Percentiles rank a stretch among this genome's conserved stretches.
Conservation (phyloP, 345 rosid species). For the Kernera saxatilis region DNA sequence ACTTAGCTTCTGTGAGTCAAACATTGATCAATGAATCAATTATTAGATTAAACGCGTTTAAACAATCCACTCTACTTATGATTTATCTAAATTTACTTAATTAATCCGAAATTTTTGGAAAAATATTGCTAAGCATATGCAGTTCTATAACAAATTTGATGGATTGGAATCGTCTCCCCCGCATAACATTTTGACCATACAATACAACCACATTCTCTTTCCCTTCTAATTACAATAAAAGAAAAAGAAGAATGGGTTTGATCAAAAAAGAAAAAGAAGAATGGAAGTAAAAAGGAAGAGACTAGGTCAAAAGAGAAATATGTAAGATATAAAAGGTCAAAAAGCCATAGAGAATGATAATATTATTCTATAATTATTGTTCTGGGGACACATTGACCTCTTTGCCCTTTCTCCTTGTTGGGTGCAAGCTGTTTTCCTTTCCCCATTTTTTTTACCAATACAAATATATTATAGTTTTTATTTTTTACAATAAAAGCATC, state of each 20-base stretch:
- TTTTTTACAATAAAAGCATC: slow-evolving; percentile 4
- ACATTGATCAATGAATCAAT: background rate
- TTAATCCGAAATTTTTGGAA: background rate
- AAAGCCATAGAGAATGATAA: slow-evolving; percentile 32
- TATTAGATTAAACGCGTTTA: background rate
- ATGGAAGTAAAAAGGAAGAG: slow-evolving; percentile 22
- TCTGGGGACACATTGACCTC: slow-evolving; percentile 42
- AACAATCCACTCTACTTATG: background rate
- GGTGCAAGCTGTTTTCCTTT: slow-evolving; percentile 65
- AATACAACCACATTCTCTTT: background rate
- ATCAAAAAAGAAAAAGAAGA: slow-evolving; percentile 18
- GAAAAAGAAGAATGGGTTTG: slow-evolving; percentile 13
- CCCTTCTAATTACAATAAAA: slow-evolving; percentile 13
- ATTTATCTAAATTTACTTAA: background rate
- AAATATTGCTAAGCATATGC: background rate
- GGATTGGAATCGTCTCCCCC: background rate
- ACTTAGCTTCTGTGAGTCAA: background rate
- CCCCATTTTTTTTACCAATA: background rate
- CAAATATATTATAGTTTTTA: background rate
- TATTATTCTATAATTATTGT: slow-evolving; percentile 62
- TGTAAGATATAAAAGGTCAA: slow-evolving; percentile 22
- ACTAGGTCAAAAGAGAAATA: slow-evolving; percentile 43
- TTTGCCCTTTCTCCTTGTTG: slow-evolving; percentile 33
- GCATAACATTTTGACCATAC: slow-evolving; percentile 2
- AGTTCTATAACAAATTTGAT: background rate